Evolutionary conservation across 1,284 basidiomycete genomes (phyloP).

Genomic region (Ustilago curta): DNA sequence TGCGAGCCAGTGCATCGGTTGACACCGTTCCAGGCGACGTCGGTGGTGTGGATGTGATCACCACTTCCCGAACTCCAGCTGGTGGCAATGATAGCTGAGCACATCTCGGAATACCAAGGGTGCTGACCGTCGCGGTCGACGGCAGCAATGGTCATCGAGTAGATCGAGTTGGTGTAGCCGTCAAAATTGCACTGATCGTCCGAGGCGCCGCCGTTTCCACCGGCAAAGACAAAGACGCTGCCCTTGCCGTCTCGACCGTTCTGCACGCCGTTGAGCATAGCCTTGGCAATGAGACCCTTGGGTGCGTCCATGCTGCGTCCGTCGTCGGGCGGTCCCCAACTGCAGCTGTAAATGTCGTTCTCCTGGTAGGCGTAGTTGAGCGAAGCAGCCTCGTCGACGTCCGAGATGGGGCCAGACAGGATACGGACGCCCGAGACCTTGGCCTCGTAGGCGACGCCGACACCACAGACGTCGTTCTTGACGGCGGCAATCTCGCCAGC

Average conservation of each 20-base stretch:
- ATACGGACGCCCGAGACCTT: conserved; percentile 95
- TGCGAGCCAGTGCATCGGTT: conserved; percentile 85
- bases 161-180: conserved; percentile 98
- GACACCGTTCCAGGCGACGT: conserved; percentile 77
- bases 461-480: conserved; percentile 94
- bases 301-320: conserved; percentile 96
- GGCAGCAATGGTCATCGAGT: conserved; percentile 93
- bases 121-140: conserved; percentile 91
- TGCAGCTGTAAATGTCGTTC: conserved; percentile 93
- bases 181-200: conserved; percentile 99
- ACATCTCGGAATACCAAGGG: conserved; percentile 96
- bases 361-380: conserved; percentile 94
- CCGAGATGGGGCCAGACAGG: conserved; percentile 93
- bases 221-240: conserved; percentile 95
- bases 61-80: conserved; percentile 97
- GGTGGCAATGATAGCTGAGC: conserved; percentile 95
- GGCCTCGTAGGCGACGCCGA: conserved; percentile 92
- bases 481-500: conserved; percentile 97
- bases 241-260: conserved; percentile 91
- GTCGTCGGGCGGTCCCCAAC: conserved; percentile 98
- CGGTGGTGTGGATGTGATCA: conserved; percentile 84
- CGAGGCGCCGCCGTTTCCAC: conserved; percentile 90
- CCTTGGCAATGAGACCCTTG: conserved; percentile 89
- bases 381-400: conserved; percentile 96
- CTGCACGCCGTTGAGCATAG: conserved; percentile 92